Base-by-base conservation (phyloP, 2,329 filamentous ascomycete genomes). In the Phialemoniopsis sp. region DNA sequence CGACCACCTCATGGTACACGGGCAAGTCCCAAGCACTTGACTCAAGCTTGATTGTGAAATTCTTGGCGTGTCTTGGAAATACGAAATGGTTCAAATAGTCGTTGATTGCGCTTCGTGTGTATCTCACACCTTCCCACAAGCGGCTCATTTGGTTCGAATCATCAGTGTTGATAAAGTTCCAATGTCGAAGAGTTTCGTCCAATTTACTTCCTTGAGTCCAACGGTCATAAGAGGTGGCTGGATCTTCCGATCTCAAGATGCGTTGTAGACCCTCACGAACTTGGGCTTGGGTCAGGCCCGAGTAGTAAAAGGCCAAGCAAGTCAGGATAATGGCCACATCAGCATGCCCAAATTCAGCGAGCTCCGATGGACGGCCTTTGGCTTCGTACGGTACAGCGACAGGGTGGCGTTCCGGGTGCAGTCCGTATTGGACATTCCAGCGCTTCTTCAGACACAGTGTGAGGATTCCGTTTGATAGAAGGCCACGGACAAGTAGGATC, bases 21-120 rank as follows among this genome's bases (percentile, higher is more conserved):
- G 80, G 78, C 2, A 87, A 62, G 46, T 87, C 82, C 82, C 82
- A 88, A 0, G 78, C 80, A 0, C 78, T 85, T 0, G 78, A 72
- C 28, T 81, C 76, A 0, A 87, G 56, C 44, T 86, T 87, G 9
- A 72, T 53, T 0, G 64, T 63, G 45, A 86, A 87, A 37, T 85
- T 75, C 33, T 79, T 82, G 0, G 80, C 80, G 43, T 86, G 73
- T 1, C 59, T 59, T 0, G 82, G 80, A 38, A 87, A 87, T 0
- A 86, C 80, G 40, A 82, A 76, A 2, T 71, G 72, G 37, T 80
- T 78, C 28, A 85, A 43, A 44, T 72, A 87, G 43, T 80, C 76
- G 36, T 87, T 72, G 1, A 85, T 63, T 0, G 72, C 70, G 0
- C 63, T 56, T 5, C 70, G 67, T 3, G 67, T 68, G 43, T 69